phyloP scores from a whole-genome alignment of 129 eudicot species.

The Chrysanthemum makinoi region DNA sequence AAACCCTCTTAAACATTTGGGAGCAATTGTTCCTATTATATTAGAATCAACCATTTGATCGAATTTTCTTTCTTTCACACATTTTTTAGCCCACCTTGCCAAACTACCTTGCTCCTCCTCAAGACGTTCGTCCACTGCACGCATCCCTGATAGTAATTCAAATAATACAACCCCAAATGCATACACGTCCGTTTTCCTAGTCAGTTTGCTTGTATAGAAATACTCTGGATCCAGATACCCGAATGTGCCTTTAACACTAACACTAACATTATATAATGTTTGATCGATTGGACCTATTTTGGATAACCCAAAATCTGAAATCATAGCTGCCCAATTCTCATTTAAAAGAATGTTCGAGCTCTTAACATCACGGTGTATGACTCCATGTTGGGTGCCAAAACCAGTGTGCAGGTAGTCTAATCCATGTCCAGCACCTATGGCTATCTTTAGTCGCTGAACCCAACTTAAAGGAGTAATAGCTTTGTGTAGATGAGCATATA shows the following conservation, averaged over 20 bases:
- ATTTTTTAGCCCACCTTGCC: constrained; percentile 24
- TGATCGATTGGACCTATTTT: too few species aligned
- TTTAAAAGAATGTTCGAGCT: constrained; percentile 31
- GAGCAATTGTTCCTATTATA: neutral
- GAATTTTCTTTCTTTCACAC: constrained; percentile 15
- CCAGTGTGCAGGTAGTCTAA: constrained; percentile 26
- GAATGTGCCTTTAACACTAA: constrained; percentile 35
- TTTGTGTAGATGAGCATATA: constrained; percentile 10
- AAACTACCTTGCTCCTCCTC: constrained; percentile 25
- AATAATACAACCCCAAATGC: constrained; percentile 31
- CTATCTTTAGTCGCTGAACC: constrained; percentile 21
- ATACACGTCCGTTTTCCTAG: constrained; percentile 29
- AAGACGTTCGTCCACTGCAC: constrained; percentile 2
- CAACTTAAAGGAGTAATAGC: neutral
- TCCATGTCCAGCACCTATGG: constrained; percentile 18
- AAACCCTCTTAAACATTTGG: constrained; percentile 16
- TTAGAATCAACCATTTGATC: constrained; percentile 22
- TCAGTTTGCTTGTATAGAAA: constrained; percentile 16
- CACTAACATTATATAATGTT: too few species aligned
- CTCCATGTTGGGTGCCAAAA: constrained; percentile 6
- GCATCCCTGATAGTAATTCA: constrained; percentile 31
- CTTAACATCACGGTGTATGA: constrained; percentile 28
- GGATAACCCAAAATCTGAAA: constrained; percentile 12
- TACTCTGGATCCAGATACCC: constrained; percentile 37
- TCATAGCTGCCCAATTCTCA: constrained; percentile 16